A percentile compares a stretch with the other conserved stretches of the same genome.
Conservation (phyloP, 345 rosid genomes). For the Euphorbia lathyris region DNA sequence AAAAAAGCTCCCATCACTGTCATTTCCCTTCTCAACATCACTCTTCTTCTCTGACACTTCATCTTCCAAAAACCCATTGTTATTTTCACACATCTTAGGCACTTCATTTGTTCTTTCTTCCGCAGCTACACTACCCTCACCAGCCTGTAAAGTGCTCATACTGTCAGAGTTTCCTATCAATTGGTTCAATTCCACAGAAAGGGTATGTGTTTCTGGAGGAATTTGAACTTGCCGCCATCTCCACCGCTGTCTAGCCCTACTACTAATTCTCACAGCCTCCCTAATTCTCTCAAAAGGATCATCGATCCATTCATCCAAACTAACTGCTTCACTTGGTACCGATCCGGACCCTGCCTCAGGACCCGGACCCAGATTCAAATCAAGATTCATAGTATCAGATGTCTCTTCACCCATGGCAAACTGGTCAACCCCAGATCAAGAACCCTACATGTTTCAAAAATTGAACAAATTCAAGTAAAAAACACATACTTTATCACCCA, state of each 20-base stretch:
- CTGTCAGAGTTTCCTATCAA: slow-evolving; percentile 47
- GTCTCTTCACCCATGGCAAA: slow-evolving; percentile 66
- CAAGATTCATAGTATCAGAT: slow-evolving; percentile 87
- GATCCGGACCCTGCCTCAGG: slow-evolving; percentile 57
- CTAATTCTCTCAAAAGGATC: slow-evolving; percentile 49
- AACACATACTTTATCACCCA: slow-evolving; percentile 1
- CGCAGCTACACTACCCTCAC: slow-evolving; percentile 79
- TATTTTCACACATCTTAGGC: slow-evolving; percentile 68
- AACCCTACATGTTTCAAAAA: slow-evolving; percentile 14
- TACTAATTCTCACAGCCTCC: slow-evolving; percentile 50
- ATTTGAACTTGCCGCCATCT: slow-evolving; percentile 53
- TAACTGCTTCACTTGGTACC: slow-evolving; percentile 40
- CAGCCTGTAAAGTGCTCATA: slow-evolving; percentile 57
- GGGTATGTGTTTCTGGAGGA: slow-evolving; percentile 41
- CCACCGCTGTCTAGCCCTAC: slow-evolving; percentile 43
- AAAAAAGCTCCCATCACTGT: slow-evolving; percentile 59
- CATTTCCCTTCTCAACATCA: slow-evolving; percentile 52
- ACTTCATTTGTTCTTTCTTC: slow-evolving; percentile 62
- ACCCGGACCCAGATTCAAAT: slow-evolving; percentile 87
- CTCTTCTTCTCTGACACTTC: slow-evolving; percentile 47
- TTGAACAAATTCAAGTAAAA: slow-evolving; percentile 9
- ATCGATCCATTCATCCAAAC: slow-evolving; percentile 60
- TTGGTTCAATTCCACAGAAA: slow-evolving; percentile 59
- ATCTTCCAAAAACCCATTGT: slow-evolving; percentile 53
- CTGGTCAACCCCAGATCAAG: slow-evolving; percentile 16